Base-by-base conservation (phyloP, 208 protist species). In the Angomonas ambiguus region DNA sequence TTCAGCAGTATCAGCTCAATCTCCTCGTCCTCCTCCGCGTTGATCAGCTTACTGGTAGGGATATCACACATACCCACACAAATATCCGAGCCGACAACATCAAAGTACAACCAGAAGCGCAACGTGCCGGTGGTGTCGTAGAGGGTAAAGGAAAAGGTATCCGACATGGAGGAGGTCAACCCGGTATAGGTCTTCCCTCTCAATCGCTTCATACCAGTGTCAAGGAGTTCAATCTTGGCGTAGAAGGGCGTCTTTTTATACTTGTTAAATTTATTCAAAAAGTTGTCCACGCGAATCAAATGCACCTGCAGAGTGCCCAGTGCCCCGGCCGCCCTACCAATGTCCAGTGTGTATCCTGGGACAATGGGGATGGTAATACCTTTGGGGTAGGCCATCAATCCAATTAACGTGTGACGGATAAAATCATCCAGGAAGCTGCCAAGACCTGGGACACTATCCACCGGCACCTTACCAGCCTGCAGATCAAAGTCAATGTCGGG, bases 241-340 rank as follows among this genome's bases (percentile, higher is more conserved):
- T 88, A 88, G 65, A 86, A 88, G n/a, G 81, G 74, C 13, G 81
- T 92, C 62, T 84, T 79, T 57, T 76, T 72, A 55, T 81, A 80
- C 62, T 82, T 82, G 51, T 58, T 65, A 67, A 80, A 86, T 56
- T 83, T 85, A 20, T 45, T 28, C 34, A 79, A 58, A 31, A 82
- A 65, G 41, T 79, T 78, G 25, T 77, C 76, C 31, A 85, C 68
- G 59, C 76, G 73, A 11, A 81, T 60, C 27, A 88, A 79, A 30
- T 30, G 51, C 30, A 92, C 51, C 61, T 79, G 75, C 3, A 92
- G 71, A n/a, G 75, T 82, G 16, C 85, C 85, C 27, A 87, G 56
- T 13, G 80, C 85, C 48, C 71, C 71, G 58, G 73, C 72, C 57
- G 65, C 76, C 63, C 63, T 75, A 34, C 69, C 70, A 22, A 60